These are phyloP conservation scores for Septoria petroselini DNA, from an alignment of 2,329 filamentous ascomycete genomes.

Conservation along the genomic window DNA sequence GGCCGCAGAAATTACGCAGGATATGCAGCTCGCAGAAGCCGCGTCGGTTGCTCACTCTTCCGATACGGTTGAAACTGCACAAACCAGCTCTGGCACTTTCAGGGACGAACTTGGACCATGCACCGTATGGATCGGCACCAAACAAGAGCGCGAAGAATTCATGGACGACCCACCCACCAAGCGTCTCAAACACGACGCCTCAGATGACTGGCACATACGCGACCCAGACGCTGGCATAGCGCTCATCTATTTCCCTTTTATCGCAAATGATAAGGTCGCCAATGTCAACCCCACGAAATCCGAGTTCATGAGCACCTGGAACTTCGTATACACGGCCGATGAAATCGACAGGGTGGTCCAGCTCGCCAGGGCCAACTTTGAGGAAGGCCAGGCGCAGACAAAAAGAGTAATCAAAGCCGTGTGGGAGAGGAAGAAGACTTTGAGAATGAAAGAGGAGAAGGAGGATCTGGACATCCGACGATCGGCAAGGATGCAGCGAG, in stretches of 20 bases:
- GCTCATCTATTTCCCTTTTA: slow-evolving; percentile 84
- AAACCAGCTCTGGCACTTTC: slow-evolving; percentile 28
- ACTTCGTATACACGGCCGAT: slow-evolving; percentile 90
- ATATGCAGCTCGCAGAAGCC: slow-evolving; percentile 58
- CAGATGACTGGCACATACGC: slow-evolving; percentile 66
- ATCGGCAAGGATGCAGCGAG: slow-evolving; percentile 17
- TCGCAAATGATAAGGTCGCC: slow-evolving; percentile 74
- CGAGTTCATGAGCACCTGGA: slow-evolving; percentile 95
- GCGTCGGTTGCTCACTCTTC: slow-evolving; percentile 20
- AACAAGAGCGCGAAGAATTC: slow-evolving; percentile 54
- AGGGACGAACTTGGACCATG: slow-evolving; percentile 71
- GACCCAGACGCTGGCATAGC: slow-evolving; percentile 78
- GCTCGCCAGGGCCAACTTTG: slow-evolving; percentile 81
- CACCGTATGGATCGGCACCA: slow-evolving; percentile 91
- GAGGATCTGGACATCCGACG: slow-evolving; percentile 38
- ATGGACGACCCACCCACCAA: slow-evolving; percentile 28
- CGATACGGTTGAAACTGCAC: slow-evolving; percentile 18
- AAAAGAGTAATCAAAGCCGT: slow-evolving; percentile 77
- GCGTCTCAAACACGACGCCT: slow-evolving; percentile 24
- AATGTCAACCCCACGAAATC: slow-evolving; percentile 78
- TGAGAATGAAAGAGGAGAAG: slow-evolving; percentile 55
- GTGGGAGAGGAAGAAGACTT: slow-evolving; percentile 83
- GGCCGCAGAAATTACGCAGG: slow-evolving; percentile 56
- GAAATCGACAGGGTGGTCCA: slow-evolving; percentile 82
- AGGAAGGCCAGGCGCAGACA: slow-evolving; percentile 75